Base-by-base conservation (phyloP, 768 basidiomycete species). In the Tremella fuciformis region DNA sequence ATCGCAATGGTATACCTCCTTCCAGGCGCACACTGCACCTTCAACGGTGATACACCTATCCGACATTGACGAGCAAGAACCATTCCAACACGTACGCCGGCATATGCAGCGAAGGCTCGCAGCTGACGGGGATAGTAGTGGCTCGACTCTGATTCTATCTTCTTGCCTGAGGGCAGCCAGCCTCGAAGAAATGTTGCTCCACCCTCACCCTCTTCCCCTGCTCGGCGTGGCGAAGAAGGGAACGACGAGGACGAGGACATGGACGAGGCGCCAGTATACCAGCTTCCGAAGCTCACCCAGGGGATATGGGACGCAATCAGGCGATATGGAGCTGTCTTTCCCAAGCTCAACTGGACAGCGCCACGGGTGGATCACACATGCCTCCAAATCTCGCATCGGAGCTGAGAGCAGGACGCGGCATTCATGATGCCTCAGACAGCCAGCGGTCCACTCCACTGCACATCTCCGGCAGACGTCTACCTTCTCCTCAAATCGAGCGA, bases 271-370 rank as follows among this genome's bases (percentile, higher is more conserved):
- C 71, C 70, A 6, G 51, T 62, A 15, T 72, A 72, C 46, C 79
- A 86, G 2, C 93, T 98, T 71, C 91, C 92, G 0, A 85, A 85
- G 47, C 79, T 96, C n/a, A 90, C 92, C 67, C 77, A 79, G 13
- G 79, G 79, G 57, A 93, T 97, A 60, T 79, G 88, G 50, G 74
- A 79, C 13, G 82, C 81, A 34, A 80, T 96, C n/a, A 66, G 78
- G 46, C 77, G 82, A 56, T 92, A 88, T 74, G 88, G 84, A 2
- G 87, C 86, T 6, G 86, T 94, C 25, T 98, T 98, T 74, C 92
- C 93, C 0, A 98, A 98, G 78, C 84, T 98, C 55, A 97, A 96
- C 71, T 96, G 93, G 79, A 89, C 91, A 6, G 86, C 89, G n/a
- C 93, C 93, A 13, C 88, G 86, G 80, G 92, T 88, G 59, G 57